phyloP scores from a whole-genome alignment of 2,329 filamentous ascomycete species.

The Iodosphaeria phyllophila region DNA sequence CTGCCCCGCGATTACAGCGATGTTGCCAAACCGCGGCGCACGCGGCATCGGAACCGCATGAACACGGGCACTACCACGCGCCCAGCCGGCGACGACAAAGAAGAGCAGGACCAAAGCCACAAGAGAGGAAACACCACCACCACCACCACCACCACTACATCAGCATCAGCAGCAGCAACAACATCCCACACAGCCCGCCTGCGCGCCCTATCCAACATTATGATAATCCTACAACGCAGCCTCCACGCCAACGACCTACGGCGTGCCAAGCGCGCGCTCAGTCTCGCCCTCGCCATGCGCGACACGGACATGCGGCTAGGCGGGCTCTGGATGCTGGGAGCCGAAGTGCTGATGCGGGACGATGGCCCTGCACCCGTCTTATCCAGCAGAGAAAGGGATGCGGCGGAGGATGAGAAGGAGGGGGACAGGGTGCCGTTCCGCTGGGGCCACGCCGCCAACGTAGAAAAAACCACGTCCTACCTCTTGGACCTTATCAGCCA shows the following conservation, averaged over 20 bases:
- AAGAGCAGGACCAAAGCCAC: too few relatives aligned
- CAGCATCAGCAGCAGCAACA: too few relatives aligned
- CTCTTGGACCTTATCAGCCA: constrained; percentile 65
- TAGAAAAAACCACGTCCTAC: constrained; percentile 33
- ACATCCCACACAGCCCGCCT: constrained; percentile 20
- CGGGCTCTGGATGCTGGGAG: constrained; percentile 66
- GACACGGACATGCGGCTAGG: constrained; percentile 51
- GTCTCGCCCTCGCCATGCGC: constrained; percentile 41
- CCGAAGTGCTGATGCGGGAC: constrained; percentile 60
- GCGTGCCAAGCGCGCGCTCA: constrained; percentile 58
- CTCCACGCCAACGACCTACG: constrained; percentile 51
- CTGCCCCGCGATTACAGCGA: constrained; percentile 9
- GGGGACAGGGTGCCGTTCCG: constrained; percentile 4
- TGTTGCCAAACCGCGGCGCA: constrained; percentile 2
- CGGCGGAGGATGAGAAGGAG: constrained; percentile 4
- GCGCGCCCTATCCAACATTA: constrained; percentile 46
- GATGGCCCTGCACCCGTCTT: constrained; percentile 9
- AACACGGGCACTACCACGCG: constrained; percentile 4
- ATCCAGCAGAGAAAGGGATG: constrained; percentile 1
- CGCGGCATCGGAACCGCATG: constrained; percentile 5
- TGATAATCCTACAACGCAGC: constrained; percentile 52
- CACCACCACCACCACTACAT: too few relatives aligned
- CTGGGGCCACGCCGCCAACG: constrained; percentile 27
- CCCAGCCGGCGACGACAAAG: constrained; percentile 2
- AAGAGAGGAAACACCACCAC: too few relatives aligned